Base-by-base conservation (phyloP, 108 stramenopile genomes). In the Discostella pseudostelligera region DNA sequence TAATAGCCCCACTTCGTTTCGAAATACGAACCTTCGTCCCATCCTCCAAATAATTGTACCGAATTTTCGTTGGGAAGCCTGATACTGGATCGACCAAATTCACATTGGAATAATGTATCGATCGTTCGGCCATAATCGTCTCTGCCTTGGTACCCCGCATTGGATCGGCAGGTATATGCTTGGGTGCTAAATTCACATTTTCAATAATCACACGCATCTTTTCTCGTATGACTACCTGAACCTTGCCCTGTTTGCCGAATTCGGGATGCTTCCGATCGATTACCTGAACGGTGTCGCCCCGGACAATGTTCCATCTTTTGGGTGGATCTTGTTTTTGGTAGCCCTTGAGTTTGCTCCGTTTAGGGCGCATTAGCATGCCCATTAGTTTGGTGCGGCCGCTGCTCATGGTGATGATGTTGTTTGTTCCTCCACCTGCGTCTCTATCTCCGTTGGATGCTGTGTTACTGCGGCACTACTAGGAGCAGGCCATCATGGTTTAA, bases 1-100 rank as follows among this genome's bases (percentile, higher is more conserved):
- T 96, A 53, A 98, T 90, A 7, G 94, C 89, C 12, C 95, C 96
- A 58, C 86, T 88, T 67, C 86, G 79, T 74, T 90, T 93, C 16
- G 93, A 63, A 40, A 98, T 92, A 24, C 97, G 78, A 10, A 98
- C 97, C 73, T 94, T 96, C n/a, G 92, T 90, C 48, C 96, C 97
- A 65, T 95, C 87, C n/a, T 92, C 93, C 57, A 97, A 65, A 39
- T 81, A 82, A 36, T 87, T 85, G 56, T 87, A 72, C 10, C 64
- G 63, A 16, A 96, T 69, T 49, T 90, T 85, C 1, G 97, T 98
- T 2, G 97, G 96, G 26, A 81, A 59, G 12, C 83, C 84, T 8
- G 80, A 79, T 8, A 93, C 79, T 13, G 92, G 92, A 83, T 92
- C 90, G 3, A 92, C 83, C 32, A 93, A 66, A 58, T 81, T 87